These are phyloP conservation scores for Penicillium sumatraense DNA, from an alignment of 2,329 filamentous ascomycete species.

Conservation along the genomic window DNA sequence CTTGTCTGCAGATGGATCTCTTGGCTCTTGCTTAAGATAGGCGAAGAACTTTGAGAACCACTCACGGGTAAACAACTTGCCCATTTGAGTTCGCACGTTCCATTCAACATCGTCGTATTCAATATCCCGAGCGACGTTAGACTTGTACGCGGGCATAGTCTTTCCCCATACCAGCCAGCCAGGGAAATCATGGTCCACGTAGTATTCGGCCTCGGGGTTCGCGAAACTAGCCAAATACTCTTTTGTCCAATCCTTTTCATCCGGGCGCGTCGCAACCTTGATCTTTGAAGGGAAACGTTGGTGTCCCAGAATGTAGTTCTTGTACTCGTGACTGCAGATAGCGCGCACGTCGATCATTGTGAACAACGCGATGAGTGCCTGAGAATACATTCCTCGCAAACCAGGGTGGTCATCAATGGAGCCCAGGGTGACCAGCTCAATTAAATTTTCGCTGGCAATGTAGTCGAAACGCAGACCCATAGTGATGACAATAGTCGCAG, in stretches of 20 bases:
- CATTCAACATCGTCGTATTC: constrained; percentile 82
- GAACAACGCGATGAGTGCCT: constrained; percentile 78
- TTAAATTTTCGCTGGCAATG: constrained; percentile 78
- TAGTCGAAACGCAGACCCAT: constrained; percentile 90
- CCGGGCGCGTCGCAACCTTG: constrained; percentile 71
- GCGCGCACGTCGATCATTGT: constrained; percentile 86
- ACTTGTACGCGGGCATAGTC: constrained; percentile 77
- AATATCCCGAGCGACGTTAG: constrained; percentile 68
- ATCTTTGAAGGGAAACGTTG: constrained; percentile 79
- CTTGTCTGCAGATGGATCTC: constrained; percentile 78
- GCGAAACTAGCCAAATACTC: constrained; percentile 79
- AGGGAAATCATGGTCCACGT: constrained; percentile 87
- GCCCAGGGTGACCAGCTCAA: constrained; percentile 80
- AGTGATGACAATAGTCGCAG: constrained; percentile 87
- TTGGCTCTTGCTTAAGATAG: constrained; percentile 94
- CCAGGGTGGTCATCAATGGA: constrained; percentile 90
- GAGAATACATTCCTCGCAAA: constrained; percentile 78
- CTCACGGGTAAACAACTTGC: constrained; percentile 74
- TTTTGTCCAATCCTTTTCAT: constrained; percentile 77
- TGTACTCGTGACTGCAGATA: constrained; percentile 82
- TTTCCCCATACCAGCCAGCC: constrained; percentile 98
- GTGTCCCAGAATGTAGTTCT: constrained; percentile 81
- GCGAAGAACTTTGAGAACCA: constrained; percentile 91
- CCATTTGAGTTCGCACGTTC: constrained; percentile 76
- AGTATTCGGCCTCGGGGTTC: constrained; percentile 78